Evolutionary conservation across 257 asterid species (phyloP), one percentile per base, ranked within the genome.

Genomic region (Forsythia suspensa): DNA sequence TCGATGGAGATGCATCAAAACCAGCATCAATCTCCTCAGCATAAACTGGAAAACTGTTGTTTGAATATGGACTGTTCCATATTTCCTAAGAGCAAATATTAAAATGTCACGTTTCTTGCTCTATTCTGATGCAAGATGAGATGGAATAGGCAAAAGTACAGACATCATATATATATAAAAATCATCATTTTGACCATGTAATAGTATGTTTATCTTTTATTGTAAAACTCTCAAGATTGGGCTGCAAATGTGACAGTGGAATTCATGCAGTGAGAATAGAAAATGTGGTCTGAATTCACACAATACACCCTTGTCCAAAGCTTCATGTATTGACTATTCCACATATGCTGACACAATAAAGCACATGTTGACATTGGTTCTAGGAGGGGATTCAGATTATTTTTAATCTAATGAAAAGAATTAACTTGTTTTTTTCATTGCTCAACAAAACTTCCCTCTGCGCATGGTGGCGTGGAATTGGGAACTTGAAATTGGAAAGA

Each of bases 1-100:
- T 93, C 15, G 99, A 93, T 3, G 97, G 98, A 77, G 99, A 95
- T 73, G 83, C 88, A 59, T 86, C 91, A 24, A 24, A 24, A 24
- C 24, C 24, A 24, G 24, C 24, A 24, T 24, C 24, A 24, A 24
- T 24, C 24, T 24, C 24, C 24, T 24, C 24, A 24, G 24, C 99
- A 85, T 93, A 93, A 63, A 85, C 74, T 20, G 99, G 98, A 84
- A 95, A 95, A 88, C 97, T 95, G 79, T 90, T 98, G 75, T 90
- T 95, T 68, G 96, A 93, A 83, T 93, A 93, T 55, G 99, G 99
- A 79, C 98, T 87, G 71, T 95, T 95, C 99, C 98, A 95, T 80
- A 95, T 93, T 88, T 95, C 99, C 99, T 95, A 83, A 81, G 24
- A 61, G 70, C 16, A 43, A 69, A 72, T 3, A 77, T 73, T 6